phyloP scores from a whole-genome alignment of 1,284 basidiomycete genomes.

The Malassezia yamatoensis region DNA sequence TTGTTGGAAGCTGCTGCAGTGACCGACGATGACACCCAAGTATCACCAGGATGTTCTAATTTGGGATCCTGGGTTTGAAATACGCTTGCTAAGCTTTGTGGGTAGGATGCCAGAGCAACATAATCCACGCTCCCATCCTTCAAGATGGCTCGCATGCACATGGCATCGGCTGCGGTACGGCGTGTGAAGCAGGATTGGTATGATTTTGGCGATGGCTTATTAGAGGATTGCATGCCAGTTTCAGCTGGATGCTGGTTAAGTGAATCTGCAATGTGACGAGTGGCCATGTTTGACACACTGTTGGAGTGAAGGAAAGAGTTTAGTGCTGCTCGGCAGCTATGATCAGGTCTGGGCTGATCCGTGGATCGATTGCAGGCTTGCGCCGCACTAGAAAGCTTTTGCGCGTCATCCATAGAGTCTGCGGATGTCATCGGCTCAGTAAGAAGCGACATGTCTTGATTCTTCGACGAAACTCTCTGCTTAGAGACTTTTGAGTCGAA shows the following conservation, averaged over 20 bases:
- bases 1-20: neutral
- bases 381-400: too few relatives aligned
- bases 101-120: neutral
- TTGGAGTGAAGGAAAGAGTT: neutral
- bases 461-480: neutral
- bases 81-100: neutral
- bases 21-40: neutral
- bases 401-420: too few relatives aligned
- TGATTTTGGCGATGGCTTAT: neutral
- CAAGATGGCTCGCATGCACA: constrained; percentile 6
- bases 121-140: neutral
- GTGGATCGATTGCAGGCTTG: neutral
- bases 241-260: neutral
- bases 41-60: neutral
- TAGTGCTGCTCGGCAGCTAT: neutral
- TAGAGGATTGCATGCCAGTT: neutral
- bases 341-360: neutral
- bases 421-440: neutral
- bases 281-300: neutral
- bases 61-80: neutral
- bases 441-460: neutral
- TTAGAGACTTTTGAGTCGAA: too few relatives aligned
- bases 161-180: neutral
- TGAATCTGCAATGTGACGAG: neutral
- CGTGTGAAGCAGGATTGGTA: neutral